Evolutionary conservation across 2,329 filamentous ascomycete genomes (phyloP), one percentile per base, ranked within the genome.

Genomic region (Dissoconium aciculare): DNA sequence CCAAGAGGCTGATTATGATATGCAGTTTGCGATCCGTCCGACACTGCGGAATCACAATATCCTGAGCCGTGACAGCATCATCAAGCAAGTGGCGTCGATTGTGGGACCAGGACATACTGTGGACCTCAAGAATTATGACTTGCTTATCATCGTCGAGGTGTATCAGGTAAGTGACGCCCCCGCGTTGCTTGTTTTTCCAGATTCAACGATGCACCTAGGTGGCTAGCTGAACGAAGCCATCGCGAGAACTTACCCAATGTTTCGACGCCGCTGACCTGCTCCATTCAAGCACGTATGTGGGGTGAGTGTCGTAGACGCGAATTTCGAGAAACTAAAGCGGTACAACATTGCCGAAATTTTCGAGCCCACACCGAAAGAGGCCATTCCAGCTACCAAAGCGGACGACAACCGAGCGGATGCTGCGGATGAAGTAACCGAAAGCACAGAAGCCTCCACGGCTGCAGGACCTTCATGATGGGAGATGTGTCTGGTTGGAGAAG

Each of bases 1-100:
- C 19, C n/a, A n/a, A 23, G 19, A n/a, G 19, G n/a, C n/a, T 23
- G 8, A 23, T 23, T 23, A n/a, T 23, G 8, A 23, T 23, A n/a
- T n/a, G 27, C 38, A 87, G 80, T 89, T 83, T 55, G 81, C 80
- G n/a, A 85, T 91, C 43, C 72, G 81, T 26, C 71, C 77, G n/a
- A 78, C 71, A 10, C 71, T 82, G 38, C 73, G 81, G 33, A 81
- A 79, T 46, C 75, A 85, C 55, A 74, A 64, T 42, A 64, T 64
- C 3, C 63, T 87, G 37, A 76, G 69, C 43, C 69, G 79, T 35
- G 69, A 75, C 40, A 62, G 61, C 11, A 64, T 87, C 28, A 87
- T 89, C 53, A 71, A 76, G 46, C 69, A 67, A 39, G 66, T 87
- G 39, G 81, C 79, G 4, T 59, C 62, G 23, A 57, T 74, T 16